phyloP scores from a whole-genome alignment of 768 basidiomycete species.

The Sarcodon sp. region DNA sequence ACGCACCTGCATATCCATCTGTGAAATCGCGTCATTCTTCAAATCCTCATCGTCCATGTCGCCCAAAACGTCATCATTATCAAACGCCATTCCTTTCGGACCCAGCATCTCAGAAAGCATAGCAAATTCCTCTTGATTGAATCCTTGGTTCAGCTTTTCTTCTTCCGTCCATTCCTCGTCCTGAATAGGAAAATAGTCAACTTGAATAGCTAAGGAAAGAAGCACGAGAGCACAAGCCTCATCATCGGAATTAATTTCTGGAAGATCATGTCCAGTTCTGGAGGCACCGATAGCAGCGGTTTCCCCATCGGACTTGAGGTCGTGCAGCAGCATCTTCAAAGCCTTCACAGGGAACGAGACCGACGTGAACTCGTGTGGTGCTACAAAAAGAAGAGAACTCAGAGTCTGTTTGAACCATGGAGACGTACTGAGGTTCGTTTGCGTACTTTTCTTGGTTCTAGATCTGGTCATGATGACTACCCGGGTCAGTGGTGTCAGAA shows the following conservation, averaged over 20 bases:
- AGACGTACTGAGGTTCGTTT: slow-evolving; percentile 3
- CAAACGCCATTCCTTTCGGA: slow-evolving; percentile 56
- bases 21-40: slow-evolving; percentile 72
- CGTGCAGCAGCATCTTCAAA: slow-evolving; percentile 78
- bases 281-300: slow-evolving; percentile 46
- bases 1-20: slow-evolving; percentile 67
- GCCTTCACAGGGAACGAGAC: slow-evolving; percentile 88
- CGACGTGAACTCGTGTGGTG: slow-evolving; percentile 74
- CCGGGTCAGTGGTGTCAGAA: neutral
- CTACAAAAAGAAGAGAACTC: slow-evolving; percentile 26
- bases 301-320: slow-evolving; percentile 73
- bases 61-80: slow-evolving; percentile 66
- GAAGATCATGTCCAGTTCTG: slow-evolving; percentile 24
- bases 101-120: slow-evolving; percentile 80
- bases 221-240: slow-evolving; percentile 30
- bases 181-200: slow-evolving; percentile 18
- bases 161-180: slow-evolving; percentile 95
- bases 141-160: slow-evolving; percentile 44
- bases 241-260: slow-evolving; percentile 65
- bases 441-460: slow-evolving; percentile 72
- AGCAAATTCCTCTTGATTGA: slow-evolving; percentile 67
- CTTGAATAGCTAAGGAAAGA: slow-evolving; percentile 1
- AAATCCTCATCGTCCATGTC: slow-evolving; percentile 80
- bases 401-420: neutral
- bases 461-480: slow-evolving; percentile 96